Percentiles rank a stretch among this genome's conserved stretches.
Conservation (phyloP, 164 flowering plant genomes). For the Echeveria elegans region DNA sequence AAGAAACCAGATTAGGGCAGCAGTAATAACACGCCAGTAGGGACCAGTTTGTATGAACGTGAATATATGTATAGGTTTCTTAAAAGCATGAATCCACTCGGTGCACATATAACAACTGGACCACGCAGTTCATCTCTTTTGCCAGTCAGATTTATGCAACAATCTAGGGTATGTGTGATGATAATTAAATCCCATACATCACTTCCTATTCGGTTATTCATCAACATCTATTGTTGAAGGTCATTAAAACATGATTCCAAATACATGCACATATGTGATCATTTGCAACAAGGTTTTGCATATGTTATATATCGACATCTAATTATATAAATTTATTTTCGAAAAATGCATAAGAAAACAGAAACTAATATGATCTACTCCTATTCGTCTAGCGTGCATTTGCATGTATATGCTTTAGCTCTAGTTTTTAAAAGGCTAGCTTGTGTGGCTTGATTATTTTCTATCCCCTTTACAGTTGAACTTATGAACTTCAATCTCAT, state of each 20-base stretch:
- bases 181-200: neutral
- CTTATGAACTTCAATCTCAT: too few relatives aligned
- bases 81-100: conserved; percentile 6
- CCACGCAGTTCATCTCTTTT: conserved; percentile 3
- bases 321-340: too few relatives aligned
- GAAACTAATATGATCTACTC: too few relatives aligned
- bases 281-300: too few relatives aligned
- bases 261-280: too few relatives aligned
- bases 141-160: conserved; percentile 8
- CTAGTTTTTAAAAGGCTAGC: too few relatives aligned
- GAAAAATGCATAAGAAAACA: too few relatives aligned
- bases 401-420: too few relatives aligned
- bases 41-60: conserved; percentile 5
- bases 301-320: too few relatives aligned
- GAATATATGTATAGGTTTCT: neutral
- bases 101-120: conserved; percentile 1
- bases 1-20: neutral
- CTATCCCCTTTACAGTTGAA: too few relatives aligned
- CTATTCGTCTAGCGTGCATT: too few relatives aligned
- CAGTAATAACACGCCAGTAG: neutral
- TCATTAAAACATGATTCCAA: neutral
- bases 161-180: neutral
- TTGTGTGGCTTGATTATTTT: too few relatives aligned
- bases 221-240: neutral
- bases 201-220: neutral